Percentiles rank a stretch among this genome's conserved stretches.
These are phyloP conservation scores for Berberis thunbergii DNA, from an alignment of 164 flowering plant species.

Conservation along the genomic window DNA sequence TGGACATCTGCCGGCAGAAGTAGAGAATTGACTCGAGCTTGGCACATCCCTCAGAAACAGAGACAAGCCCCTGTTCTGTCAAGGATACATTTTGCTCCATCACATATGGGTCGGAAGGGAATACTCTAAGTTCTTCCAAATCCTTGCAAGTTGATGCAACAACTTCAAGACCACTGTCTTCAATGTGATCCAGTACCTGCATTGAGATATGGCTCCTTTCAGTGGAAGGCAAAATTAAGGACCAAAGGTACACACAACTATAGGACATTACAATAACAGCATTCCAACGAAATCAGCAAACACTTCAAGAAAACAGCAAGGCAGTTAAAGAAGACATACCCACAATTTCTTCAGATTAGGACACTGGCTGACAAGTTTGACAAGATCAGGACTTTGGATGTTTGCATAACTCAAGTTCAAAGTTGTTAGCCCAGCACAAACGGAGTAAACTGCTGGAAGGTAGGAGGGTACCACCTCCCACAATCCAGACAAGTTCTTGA, in stretches of 20 bases:
- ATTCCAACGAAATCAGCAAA: not conserved
- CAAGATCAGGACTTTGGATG: slow-evolving; percentile 47
- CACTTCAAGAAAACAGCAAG: not conserved
- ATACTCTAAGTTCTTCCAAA: slow-evolving; percentile 62
- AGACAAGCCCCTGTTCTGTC: slow-evolving; percentile 70
- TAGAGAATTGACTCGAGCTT: slow-evolving; percentile 77
- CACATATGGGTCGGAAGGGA: slow-evolving; percentile 63
- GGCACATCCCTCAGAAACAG: slow-evolving; percentile 68
- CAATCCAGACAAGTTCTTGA: slow-evolving; percentile 81
- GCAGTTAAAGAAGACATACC: slow-evolving; percentile 32
- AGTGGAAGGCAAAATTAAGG: not conserved
- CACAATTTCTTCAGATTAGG: slow-evolving; percentile 55
- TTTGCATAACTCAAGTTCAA: slow-evolving; percentile 75
- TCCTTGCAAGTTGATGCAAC: slow-evolving; percentile 63
- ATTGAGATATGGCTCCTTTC: slow-evolving; percentile 8
- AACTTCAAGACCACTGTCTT: slow-evolving; percentile 60
- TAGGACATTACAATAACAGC: no score
- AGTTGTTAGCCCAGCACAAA: slow-evolving; percentile 55
- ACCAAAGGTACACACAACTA: not conserved
- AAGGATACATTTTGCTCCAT: slow-evolving; percentile 39
- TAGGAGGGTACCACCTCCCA: slow-evolving; percentile 68
- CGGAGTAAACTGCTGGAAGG: slow-evolving; percentile 51
- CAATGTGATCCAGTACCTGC: slow-evolving; percentile 73
- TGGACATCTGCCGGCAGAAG: slow-evolving; percentile 83
- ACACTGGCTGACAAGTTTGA: slow-evolving; percentile 58